Base-by-base conservation (phyloP, 83 land plant species). In the Diphasiastrum complanatum region DNA sequence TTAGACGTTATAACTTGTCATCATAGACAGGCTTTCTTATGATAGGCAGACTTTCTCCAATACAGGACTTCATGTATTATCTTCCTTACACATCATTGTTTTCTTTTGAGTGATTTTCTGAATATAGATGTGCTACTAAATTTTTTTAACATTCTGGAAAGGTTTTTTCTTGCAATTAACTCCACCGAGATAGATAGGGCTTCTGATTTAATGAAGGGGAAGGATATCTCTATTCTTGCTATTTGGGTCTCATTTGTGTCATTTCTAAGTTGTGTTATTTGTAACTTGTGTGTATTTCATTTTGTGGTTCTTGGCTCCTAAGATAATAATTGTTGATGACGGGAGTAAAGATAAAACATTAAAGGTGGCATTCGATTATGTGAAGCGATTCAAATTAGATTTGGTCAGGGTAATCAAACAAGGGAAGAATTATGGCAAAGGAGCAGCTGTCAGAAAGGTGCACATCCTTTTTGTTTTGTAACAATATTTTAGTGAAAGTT, bases 291-390 rank as follows among this genome's bases (percentile, higher is more conserved):
- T 40, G 43, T 40, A 40, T 16, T 8, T 40, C 43, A 16, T 40
- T 8, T 40, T 40, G 8, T 40, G 43, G 43, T 8, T 8, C 43
- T 8, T 8, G 8, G 24, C 25, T 54, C 5, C 11, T 22, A 28
- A 54, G 58, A 54, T 54, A 25, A 54, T 54, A 18, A 54, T 54
- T 18, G 58, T 54, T 10, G 58, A 54, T 25, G 58, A 54, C 29
- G 58, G 58, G 29, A 54, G 58, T 28, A 22, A n/a, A 54, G 58
- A 54, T 33, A 54, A 28, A 28, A 54, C 58, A 25, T 28, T 54
- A 28, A 54, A 54, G 25, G 58, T 54, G 3, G 58, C 58, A 54
- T 54, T 54, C 33, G 58, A 54, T 4, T 54, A 54, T 33, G 33
- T 54, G 10, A 54, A 28, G 33, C 24, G 29, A 33, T 54, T 18